Conservation (phyloP, 225 moss, liverwort and hornwort genomes). For the Marchantia paleacea region DNA sequence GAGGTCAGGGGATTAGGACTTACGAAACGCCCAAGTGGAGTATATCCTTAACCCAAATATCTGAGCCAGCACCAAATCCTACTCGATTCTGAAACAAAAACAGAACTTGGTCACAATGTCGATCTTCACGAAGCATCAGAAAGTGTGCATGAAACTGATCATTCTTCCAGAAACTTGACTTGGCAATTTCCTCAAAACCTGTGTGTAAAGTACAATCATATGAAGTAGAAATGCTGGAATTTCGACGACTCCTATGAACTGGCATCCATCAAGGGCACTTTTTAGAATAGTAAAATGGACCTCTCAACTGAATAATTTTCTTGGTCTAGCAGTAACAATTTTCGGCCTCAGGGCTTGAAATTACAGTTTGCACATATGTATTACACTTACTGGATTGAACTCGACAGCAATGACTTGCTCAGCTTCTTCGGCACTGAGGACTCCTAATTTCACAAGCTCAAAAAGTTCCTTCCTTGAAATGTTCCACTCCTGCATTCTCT, state of each 20-base stretch:
- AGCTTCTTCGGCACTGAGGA: slow-evolving; percentile 63
- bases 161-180: too few relatives aligned
- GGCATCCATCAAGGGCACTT: too few relatives aligned
- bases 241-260: too few relatives aligned
- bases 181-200: too few relatives aligned
- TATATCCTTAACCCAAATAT: slow-evolving; percentile 85
- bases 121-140: neutral
- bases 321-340: too few relatives aligned
- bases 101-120: neutral
- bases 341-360: too few relatives aligned
- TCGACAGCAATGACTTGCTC: slow-evolving; percentile 75
- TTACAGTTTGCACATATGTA: neutral
- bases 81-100: slow-evolving; percentile 63
- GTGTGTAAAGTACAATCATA: too few relatives aligned
- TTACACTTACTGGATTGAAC: slow-evolving; percentile 81
- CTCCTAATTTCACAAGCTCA: slow-evolving; percentile 73
- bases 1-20: slow-evolving; percentile 26
- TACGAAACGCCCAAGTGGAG: slow-evolving; percentile 94
- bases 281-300: too few relatives aligned
- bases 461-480: slow-evolving; percentile 74
- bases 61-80: slow-evolving; percentile 62
- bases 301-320: too few relatives aligned
- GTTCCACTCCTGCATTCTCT: slow-evolving; percentile 93
- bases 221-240: too few relatives aligned
- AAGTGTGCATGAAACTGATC: too few relatives aligned